Evolutionary conservation across 768 basidiomycete genomes (phyloP), one percentile per base, ranked within the genome.

Genomic region (Boletus pseudopeckii): DNA sequence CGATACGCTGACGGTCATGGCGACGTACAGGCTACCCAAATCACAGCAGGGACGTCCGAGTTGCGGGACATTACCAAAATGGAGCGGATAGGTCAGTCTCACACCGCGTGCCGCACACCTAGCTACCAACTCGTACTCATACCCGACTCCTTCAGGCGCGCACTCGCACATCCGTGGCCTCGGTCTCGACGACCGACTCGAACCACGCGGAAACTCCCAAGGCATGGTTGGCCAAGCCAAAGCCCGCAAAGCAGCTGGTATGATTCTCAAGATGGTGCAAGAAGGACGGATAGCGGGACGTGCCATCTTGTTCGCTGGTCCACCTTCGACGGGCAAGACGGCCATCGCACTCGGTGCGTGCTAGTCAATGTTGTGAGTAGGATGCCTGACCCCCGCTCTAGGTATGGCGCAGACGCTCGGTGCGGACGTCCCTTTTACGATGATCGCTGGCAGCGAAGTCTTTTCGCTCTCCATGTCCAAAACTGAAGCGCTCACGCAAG

Each of bases 381-480:
- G 8, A 2, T 28, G 15, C 26, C 49, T 54, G 20, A 58, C 39
- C 17, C 11, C 7, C 7, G 7, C 22, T 41, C 17, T 51, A 93
- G 95, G 91, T 50, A 97, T 98, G 95, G 92, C 97, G 7, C 95
- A 98, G 71, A 92, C 87, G 2, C 77, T 99, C 20, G 97, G 97
- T 0, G 64, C 87, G 10, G 97, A 98, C 64, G 96, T 98, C 1
- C 97, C 97, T 0, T 99, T 98, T 71, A 98, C 94, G 7, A 94
- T 92, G 85, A 93, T 99, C 64, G 92, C 94, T 15, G 97, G 88
- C 20, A 94, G 92, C 75, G 97, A 99, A 72, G 95, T 99, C 54
- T 98, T 96, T 76, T 98, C 95, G 41, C 79, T 97, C 34, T 92
- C 94, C 64, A 97, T 98, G 92, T 94, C 90, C 28, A 98, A 98